Evolutionary conservation across 2,329 filamentous ascomycete species (phyloP), one percentile per base, ranked within the genome.

Genomic region (Laburnicola sp.): DNA sequence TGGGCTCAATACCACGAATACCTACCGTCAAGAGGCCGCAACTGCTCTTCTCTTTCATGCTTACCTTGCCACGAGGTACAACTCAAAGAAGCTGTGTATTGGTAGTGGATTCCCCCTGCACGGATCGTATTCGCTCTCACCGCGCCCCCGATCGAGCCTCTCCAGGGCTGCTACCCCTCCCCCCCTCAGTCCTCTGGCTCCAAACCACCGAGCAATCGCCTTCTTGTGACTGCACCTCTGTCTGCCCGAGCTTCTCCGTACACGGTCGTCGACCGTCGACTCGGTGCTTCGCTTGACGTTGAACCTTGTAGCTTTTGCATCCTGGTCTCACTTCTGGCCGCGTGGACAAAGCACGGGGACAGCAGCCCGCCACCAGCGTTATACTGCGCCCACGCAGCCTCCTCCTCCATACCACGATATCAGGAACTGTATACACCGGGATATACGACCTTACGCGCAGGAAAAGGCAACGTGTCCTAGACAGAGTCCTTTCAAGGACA

Each of bases 291-390:
- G 16, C 16, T 16, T 16, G 16, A 28, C n/a, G 22, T 9, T 16
- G 39, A 16, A 42, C 3, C 27, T 34, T 31, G 25, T 50, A 40
- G 43, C 46, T 45, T 48, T 16, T 16, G 16, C 7, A 28, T 27
- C 11, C 10, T 16, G 53, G 56, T 56, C 49, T 52, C 48, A 54
- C 47, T 37, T 9, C 38, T 45, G 35, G 28, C 49, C 59, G 53
- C 63, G 66, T 68, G 67, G 59, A 62, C 56, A 56, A 53, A 56
- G 60, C 65, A 64, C 60, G 57, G 54, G 64, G 45, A 41, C 51
- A 53, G 21, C 43, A 30, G 26, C 43, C 39, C 49, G 38, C n/a
- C 42, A 35, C 38, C 35, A 32, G 47, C 53, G 9, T 40, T 49
- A 38, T 53, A 44, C 41, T 55, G 56, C 43, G 52, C 53, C 32